Evolutionary conservation across 2,329 filamentous ascomycete species (phyloP), one percentile per base, ranked within the genome.

Genomic region (Lachnellula occidentalis): DNA sequence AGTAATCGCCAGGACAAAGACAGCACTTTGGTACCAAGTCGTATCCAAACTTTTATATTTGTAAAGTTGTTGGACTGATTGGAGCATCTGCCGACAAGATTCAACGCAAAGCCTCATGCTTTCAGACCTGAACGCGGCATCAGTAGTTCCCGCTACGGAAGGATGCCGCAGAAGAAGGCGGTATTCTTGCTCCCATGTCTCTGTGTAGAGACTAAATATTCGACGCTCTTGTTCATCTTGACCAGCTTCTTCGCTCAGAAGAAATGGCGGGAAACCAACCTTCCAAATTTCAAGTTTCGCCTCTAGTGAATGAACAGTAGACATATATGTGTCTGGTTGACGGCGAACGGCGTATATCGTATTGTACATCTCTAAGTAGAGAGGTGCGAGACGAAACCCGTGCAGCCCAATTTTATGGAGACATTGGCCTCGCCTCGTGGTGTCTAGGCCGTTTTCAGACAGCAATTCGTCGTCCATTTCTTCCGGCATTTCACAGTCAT

Each of bases 401-500:
- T 81, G 78, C 14, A 91, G 75, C 5, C 83, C 88, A 22, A 87
- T 79, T 48, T 82, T 76, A 65, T 85, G 91, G 1, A 77, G 77
- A 67, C 88, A 92, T 45, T 80, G 80, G n/a, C 77, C 74, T 2
- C 75, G 70, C 55, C 73, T 74, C 21, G 77, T 74, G 6, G 74
- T 73, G 61, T 84, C 78, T n/a, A 86, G 73, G 3, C 84, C 84
- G 3, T 82, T 73, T 37, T 88, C 83, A 0, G 79, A 81, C 0
- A 90, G 77, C 31, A 85, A 51, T 61, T 88, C 85, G 66, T 95
- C 90, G 24, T 85, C 77, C 34, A 92, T 78, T 5, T 83, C 73
- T 54, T 88, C 79, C 1, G 89, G 90, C 47, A 90, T 81, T 58
- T 90, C 88, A 36, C 88, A 81, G 64, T 95, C 90, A 61, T 91